Base-by-base conservation (phyloP, 129 eudicot genomes). In the Flaveria robusta region DNA sequence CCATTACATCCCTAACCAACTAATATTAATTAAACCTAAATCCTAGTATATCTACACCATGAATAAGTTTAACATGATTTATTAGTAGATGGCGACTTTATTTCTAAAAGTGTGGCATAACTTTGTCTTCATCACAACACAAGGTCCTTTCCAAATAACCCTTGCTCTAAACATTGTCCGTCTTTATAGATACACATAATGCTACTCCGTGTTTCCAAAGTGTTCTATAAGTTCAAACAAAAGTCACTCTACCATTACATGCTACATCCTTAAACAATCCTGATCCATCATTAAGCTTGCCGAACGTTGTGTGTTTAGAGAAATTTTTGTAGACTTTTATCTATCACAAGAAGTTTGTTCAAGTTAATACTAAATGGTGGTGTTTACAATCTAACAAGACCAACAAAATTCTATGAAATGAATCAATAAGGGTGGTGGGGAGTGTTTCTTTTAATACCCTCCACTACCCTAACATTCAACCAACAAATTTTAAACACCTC, bases 161-260 rank as follows among this genome's bases (percentile, higher is more conserved):
- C 31, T 29, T 14, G 3, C 45, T 63, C 45, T 45, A 43, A 14
- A 27, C 3, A 27, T 14, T 4, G 12, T 27, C 43, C 16, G 7
- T 7, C 43, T 63, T 29, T 27, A 63, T 15, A 1, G 18, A 10
- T 60, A 60, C 14, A 60, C 66, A 60, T 11, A 29, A 27, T 8
- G 43, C 68, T 14, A 27, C 45, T 47, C 22, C 16, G 54, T 52
- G 20, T 5, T 76, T 34, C 39, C 24, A 64, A 65, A 29, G 52
- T 19, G 64, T 64, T 64, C 16, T 47, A 64, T 64, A 75, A 62
- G n/a, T 49, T 29, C 79, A 63, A 23, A 13, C 24, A 34, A 31
- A 63, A 18, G 23, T 34, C 3, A 46, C 49, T 20, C 3, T 51
- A 51, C 52, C 50, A 29, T 31, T 52, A n/a, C 65, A n/a, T 16